Evolutionary conservation across 2,329 filamentous ascomycete species (phyloP), one percentile per base, ranked within the genome.

Genomic region (Apiospora hydei): DNA sequence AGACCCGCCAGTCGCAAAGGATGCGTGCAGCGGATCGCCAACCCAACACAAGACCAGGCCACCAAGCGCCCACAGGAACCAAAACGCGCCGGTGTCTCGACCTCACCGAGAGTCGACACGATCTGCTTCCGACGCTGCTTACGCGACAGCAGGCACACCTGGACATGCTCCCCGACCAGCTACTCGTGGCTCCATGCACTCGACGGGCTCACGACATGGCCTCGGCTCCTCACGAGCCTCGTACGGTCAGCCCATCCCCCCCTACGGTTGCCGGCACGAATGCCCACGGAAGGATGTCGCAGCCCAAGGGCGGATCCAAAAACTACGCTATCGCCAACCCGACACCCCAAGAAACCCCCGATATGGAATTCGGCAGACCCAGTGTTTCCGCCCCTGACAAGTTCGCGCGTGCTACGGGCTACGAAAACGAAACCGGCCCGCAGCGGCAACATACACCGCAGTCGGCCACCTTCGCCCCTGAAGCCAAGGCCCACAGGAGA

Each of bases 241-340:
- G 72, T 98, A 98, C 81, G 94, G 94, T 75, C 94, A 97, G 82
- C 96, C 96, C 68, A 92, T 92, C 66, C 94, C 94, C 94, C 71
- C 95, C 96, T 43, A 91, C 94, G 67, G 92, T 98, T 73, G 95
- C 95, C 68, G 92, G 93, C 76, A 96, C 95, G 70, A 98, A 96
- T 81, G 95, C 90, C 4, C 93, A 98, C 81, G 96, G 95, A 74
- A 93, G 93, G 74, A 94, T 98, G 77, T 93, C 96, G 75, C 96
- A 98, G 80, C 93, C 93, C 14, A 83, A 87, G 82, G 75, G 89
- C 88, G 81, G 84, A 76, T 85, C 87, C 75, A 90, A 92, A 78
- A 90, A 89, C 75, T 94, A 95, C 80, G 89, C 90, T 69, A 94
- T 96, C 44, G 93, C 92, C 26, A 87, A 89, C 70, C 88, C 91